These are phyloP conservation scores for Glebionis coronaria DNA, from an alignment of 129 eudicot species.

Conservation along the genomic window DNA sequence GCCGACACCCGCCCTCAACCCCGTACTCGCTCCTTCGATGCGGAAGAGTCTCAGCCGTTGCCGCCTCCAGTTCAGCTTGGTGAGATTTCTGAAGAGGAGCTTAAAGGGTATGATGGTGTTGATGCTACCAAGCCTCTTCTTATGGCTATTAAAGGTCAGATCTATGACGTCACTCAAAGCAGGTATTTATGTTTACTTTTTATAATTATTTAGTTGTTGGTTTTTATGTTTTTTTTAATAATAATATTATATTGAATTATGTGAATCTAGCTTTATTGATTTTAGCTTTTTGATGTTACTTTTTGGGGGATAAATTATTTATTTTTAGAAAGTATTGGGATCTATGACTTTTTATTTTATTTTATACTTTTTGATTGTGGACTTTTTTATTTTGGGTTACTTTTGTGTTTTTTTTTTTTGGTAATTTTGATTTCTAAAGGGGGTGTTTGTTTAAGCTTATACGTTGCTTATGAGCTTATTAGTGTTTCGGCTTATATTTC, in stretches of 20 bases:
- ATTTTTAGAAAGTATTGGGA: no score
- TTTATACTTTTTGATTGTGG: no score
- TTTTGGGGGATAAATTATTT: not conserved
- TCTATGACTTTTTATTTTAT: no score
- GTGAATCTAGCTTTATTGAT: conserved; percentile 3
- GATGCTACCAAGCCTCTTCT: conserved; percentile 81
- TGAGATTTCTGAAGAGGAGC: conserved; percentile 68
- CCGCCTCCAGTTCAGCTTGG: conserved; percentile 97
- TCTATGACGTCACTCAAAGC: conserved; percentile 93
- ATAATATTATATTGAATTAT: not conserved
- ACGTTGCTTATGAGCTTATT: no score
- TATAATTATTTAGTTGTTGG: no score
- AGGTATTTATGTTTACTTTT: conserved; percentile 39
- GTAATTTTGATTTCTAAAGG: no score
- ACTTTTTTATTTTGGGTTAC: no score
- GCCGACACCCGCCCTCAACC: conserved; percentile 28
- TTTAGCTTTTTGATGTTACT: not conserved
- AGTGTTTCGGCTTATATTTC: no score
- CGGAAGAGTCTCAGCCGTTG: conserved; percentile 57
- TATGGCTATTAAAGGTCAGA: conserved; percentile 96
- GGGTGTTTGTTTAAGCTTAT: no score
- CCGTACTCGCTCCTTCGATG: conserved; percentile 36
- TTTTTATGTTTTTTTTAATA: no score
- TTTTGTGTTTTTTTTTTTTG: no score
- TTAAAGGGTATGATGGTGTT: conserved; percentile 65